Evolutionary conservation across 352 stramenopile species (phyloP).

Genomic region (Pythium oligandrum): DNA sequence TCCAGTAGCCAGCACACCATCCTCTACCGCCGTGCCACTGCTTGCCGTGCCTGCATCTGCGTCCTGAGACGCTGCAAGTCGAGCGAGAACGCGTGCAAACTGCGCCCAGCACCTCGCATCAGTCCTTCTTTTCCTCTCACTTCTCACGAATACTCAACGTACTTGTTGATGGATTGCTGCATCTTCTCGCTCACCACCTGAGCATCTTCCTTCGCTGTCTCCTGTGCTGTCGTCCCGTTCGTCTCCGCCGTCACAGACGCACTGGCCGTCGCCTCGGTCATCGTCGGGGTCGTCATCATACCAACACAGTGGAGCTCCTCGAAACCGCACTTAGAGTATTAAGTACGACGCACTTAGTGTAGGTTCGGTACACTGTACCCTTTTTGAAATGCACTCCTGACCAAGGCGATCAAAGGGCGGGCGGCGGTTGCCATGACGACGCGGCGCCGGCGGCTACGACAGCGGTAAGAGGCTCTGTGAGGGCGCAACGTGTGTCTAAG

Average conservation of each 20-base stretch:
- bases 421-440: slow-evolving; percentile 6
- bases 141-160: not conserved
- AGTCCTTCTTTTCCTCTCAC: not conserved
- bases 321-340: not conserved
- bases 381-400: slow-evolving; percentile 15
- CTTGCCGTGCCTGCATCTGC: slow-evolving; percentile 14
- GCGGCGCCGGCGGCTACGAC: slow-evolving; percentile 13
- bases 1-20: slow-evolving; percentile 5
- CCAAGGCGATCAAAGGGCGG: not conserved
- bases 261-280: too few relatives aligned
- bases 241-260: too few relatives aligned
- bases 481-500: too few relatives aligned
- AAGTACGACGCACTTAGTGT: slow-evolving; percentile 1
- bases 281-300: too few relatives aligned
- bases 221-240: too few relatives aligned
- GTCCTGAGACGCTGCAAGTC: slow-evolving; percentile 28
- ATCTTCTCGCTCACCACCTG: slow-evolving; percentile 11
- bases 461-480: slow-evolving; percentile 8
- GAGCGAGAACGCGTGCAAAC: slow-evolving; percentile 28
- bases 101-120: slow-evolving; percentile 1
- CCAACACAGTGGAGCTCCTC: not conserved
- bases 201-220: too few relatives aligned
- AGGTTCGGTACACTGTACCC: slow-evolving; percentile 14
- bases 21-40: not conserved
- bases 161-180: slow-evolving; percentile 22